Conservation (phyloP, 805 yeast species). For the Candida vartiovaarae region DNA sequence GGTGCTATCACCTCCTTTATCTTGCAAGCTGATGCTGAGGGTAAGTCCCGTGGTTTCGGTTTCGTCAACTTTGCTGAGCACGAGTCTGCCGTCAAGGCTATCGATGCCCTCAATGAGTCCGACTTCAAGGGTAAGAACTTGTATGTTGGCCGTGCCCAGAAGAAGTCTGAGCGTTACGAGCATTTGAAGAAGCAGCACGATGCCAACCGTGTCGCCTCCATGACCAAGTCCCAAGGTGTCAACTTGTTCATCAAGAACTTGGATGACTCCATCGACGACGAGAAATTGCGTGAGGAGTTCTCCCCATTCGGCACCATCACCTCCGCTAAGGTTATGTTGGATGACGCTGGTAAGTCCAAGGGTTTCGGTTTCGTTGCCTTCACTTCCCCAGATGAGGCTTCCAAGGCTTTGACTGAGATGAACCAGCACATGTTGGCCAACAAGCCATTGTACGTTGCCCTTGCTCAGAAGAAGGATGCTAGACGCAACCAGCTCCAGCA, state of each 20-base stretch:
- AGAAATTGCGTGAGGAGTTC: conserved; percentile 85
- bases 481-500: conserved; percentile 96
- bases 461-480: conserved; percentile 97
- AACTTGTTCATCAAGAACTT: conserved; percentile 95
- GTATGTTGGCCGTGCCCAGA: conserved; percentile 98
- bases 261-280: conserved; percentile 90
- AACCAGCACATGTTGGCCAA: conserved; percentile 92
- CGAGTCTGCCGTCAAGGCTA: conserved; percentile 84
- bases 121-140: conserved; percentile 82
- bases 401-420: conserved; percentile 97
- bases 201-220: conserved; percentile 82
- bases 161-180: conserved; percentile 95
- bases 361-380: conserved; percentile 99
- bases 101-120: conserved; percentile 81
- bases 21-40: conserved; percentile 72
- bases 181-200: conserved; percentile 94
- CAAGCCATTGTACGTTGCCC: conserved; percentile 96
- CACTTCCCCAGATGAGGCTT: conserved; percentile 97
- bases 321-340: conserved; percentile 93
- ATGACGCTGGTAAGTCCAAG: conserved; percentile 89
- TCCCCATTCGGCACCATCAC: conserved; percentile 91
- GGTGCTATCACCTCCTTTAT: conserved; percentile 83
- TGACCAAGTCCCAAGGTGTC: conserved; percentile 94
- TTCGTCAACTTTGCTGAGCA: conserved; percentile 88
- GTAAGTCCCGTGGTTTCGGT: conserved; percentile 93